Evolutionary conservation across 2,329 filamentous ascomycete genomes (phyloP).

Genomic region (Elsinoe fawcettii): DNA sequence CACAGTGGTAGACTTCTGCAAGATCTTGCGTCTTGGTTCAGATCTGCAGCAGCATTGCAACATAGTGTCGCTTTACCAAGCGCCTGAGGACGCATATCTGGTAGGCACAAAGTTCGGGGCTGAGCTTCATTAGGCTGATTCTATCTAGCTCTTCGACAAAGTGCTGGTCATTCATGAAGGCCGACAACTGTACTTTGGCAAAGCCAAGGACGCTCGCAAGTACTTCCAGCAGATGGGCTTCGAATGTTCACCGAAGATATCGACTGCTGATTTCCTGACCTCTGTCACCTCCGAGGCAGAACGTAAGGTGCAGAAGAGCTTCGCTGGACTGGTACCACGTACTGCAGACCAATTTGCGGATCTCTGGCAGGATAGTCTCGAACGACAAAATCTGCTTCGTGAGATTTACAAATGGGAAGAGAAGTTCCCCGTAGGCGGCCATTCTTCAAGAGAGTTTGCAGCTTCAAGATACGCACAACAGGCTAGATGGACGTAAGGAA

Average conservation of each 20-base stretch:
- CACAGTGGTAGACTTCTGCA: slow-evolving; percentile 52
- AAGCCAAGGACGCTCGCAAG: slow-evolving; percentile 50
- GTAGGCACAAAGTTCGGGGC: slow-evolving; percentile 37
- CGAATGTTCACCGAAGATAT: slow-evolving; percentile 58
- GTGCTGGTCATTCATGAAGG: slow-evolving; percentile 68
- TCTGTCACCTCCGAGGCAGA: slow-evolving; percentile 62
- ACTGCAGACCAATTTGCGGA: slow-evolving; percentile 62
- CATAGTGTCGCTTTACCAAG: slow-evolving; percentile 52
- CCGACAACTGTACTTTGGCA: slow-evolving; percentile 66
- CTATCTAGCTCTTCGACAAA: slow-evolving; percentile 54
- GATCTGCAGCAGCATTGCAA: slow-evolving; percentile 44
- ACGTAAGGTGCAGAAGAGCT: slow-evolving; percentile 48
- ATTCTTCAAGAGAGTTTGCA: slow-evolving; percentile 47
- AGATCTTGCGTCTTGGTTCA: slow-evolving; percentile 44
- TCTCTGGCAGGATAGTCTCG: slow-evolving; percentile 36
- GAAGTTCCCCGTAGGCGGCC: slow-evolving; percentile 50
- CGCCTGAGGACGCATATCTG: slow-evolving; percentile 45
- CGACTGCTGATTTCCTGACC: slow-evolving; percentile 64
- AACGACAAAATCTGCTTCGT: slow-evolving; percentile 25
- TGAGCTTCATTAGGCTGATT: not conserved
- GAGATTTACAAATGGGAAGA: slow-evolving; percentile 49
- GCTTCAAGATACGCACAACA: slow-evolving; percentile 32
- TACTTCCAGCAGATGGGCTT: slow-evolving; percentile 64
- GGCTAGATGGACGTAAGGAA: slow-evolving; percentile 30
- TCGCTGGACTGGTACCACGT: slow-evolving; percentile 54